These are phyloP conservation scores for Mayamaea pseudoterrestris DNA, from an alignment of 108 stramenopile genomes.

Conservation along the genomic window DNA sequence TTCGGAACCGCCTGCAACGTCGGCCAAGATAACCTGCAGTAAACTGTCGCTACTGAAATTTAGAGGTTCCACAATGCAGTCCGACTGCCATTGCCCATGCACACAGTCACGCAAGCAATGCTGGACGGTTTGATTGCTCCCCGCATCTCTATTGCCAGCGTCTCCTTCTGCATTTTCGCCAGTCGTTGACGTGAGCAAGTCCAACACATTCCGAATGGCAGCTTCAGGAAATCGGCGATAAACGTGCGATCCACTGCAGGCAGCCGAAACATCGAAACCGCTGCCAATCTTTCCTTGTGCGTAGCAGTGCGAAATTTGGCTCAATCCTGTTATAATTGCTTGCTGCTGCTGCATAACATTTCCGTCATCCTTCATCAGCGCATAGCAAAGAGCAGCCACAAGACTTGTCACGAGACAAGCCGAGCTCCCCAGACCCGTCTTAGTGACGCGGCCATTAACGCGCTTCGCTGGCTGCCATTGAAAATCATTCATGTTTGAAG, in stretches of 20 bases:
- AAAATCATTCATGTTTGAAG: too few species aligned
- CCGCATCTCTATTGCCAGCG: not conserved
- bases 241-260: slow-evolving; percentile 80
- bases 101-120: slow-evolving; percentile 1
- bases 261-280: slow-evolving; percentile 91
- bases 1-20: slow-evolving; percentile 92
- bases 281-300: slow-evolving; percentile 96
- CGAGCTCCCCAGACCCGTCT: slow-evolving; percentile 90
- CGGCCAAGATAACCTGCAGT: slow-evolving; percentile 77
- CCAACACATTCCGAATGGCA: slow-evolving; percentile 45
- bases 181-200: slow-evolving; percentile 21
- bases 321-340: slow-evolving; percentile 70
- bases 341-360: not conserved
- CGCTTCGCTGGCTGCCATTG: slow-evolving; percentile 12
- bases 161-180: slow-evolving; percentile 6
- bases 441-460: slow-evolving; percentile 47
- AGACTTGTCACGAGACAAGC: slow-evolving; percentile 87
- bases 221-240: slow-evolving; percentile 73
- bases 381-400: slow-evolving; percentile 52
- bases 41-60: slow-evolving; percentile 48
- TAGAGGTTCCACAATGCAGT: slow-evolving; percentile 24
- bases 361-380: not conserved
- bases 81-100: slow-evolving; percentile 39
- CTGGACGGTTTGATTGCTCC: not conserved
- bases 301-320: slow-evolving; percentile 87